A percentile compares a stretch with the other conserved stretches of the same genome.
Conservation (phyloP, 1,139 yeast species). For the Sporopachydermia cereana region DNA sequence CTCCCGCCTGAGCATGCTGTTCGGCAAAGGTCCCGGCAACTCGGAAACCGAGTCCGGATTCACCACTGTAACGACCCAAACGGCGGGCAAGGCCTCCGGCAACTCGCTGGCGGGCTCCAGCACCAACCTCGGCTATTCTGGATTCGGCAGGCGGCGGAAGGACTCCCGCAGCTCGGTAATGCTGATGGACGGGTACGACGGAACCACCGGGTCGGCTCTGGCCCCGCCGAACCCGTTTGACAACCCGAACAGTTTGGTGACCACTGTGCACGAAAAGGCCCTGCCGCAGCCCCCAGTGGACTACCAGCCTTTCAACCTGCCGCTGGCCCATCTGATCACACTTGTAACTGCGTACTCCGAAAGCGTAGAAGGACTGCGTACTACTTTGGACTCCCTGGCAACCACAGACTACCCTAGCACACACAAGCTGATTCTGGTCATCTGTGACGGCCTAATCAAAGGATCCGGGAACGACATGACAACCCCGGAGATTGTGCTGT, state of each 20-base stretch:
- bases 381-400: constrained; percentile 82
- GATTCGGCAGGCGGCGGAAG: neutral
- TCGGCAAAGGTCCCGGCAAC: constrained; percentile 10
- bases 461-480: constrained; percentile 83
- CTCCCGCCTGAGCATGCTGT: constrained; percentile 18
- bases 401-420: constrained; percentile 93
- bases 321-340: constrained; percentile 73
- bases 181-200: constrained; percentile 1
- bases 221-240: constrained; percentile 3
- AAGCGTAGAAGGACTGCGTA: constrained; percentile 73
- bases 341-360: constrained; percentile 94
- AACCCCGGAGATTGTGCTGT: constrained; percentile 81
- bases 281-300: constrained; percentile 83
- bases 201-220: neutral
- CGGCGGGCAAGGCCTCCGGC: constrained; percentile 25
- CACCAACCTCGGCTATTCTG: neutral
- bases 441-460: constrained; percentile 89
- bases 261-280: constrained; percentile 49
- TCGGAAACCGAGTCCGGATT: constrained; percentile 16
- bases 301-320: constrained; percentile 80
- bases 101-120: constrained; percentile 10
- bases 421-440: constrained; percentile 70
- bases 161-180: neutral
- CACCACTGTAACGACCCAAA: constrained; percentile 48
- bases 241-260: constrained; percentile 1